These are phyloP conservation scores for Trichoderma koningiopsis DNA, from an alignment of 2,329 filamentous ascomycete species.

Conservation along the genomic window DNA sequence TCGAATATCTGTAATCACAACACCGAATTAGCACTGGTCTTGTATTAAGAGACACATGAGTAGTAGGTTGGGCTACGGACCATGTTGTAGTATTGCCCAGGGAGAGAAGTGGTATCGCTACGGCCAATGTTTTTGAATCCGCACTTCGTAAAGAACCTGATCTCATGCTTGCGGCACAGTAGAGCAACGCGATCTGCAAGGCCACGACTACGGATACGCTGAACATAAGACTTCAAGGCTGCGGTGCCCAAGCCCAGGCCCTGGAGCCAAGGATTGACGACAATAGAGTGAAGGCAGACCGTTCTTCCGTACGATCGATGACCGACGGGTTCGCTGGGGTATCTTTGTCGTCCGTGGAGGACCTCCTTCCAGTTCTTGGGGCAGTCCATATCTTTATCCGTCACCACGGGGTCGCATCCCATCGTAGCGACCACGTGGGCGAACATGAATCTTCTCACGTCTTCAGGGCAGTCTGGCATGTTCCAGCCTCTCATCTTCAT, in stretches of 20 bases:
- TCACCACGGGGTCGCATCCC: conserved; percentile 63
- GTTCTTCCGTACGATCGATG: conserved; percentile 75
- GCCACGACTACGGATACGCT: conserved; percentile 70
- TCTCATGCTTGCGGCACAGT: conserved; percentile 72
- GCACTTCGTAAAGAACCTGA: conserved; percentile 75
- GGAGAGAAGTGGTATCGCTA: conserved; percentile 72
- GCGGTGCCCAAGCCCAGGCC: conserved; percentile 72
- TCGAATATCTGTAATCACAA: background rate
- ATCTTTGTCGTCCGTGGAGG: conserved; percentile 43
- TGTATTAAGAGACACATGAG: background rate
- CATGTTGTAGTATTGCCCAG: conserved; percentile 83
- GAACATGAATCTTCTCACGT: conserved; percentile 60
- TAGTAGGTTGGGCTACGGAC: conserved; percentile 48
- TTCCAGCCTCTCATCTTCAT: conserved; percentile 54
- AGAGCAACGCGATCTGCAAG: conserved; percentile 74
- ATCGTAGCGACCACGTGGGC: conserved; percentile 79
- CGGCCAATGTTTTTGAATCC: conserved; percentile 70
- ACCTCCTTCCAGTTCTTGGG: conserved; percentile 63
- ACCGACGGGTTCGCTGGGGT: conserved; percentile 54
- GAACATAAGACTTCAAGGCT: conserved; percentile 74
- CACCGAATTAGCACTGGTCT: background rate
- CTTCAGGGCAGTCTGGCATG: conserved; percentile 53
- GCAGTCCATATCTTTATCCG: conserved; percentile 74
- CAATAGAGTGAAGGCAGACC: conserved; percentile 80
- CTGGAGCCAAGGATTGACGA: conserved; percentile 75